phyloP scores from a whole-genome alignment of 805 yeast genomes.

The Nadsonia fulvescens region DNA sequence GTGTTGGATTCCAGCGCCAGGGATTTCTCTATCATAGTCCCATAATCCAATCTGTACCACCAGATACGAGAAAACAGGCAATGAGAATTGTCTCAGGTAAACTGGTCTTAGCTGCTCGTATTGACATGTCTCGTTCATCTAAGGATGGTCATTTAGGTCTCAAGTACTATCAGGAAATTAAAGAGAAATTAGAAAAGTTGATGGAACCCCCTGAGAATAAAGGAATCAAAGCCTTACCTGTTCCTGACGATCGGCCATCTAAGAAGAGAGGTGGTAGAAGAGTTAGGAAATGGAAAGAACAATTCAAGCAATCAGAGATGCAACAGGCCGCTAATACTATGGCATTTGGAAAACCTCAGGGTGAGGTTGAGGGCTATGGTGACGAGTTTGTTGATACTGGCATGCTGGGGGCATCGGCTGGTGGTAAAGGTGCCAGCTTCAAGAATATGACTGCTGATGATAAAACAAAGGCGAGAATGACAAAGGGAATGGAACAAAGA shows the following conservation, averaged over 20 bases:
- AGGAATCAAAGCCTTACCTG: conserved; percentile 45
- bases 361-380: conserved; percentile 46
- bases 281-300: conserved; percentile 62
- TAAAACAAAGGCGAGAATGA: conserved; percentile 38
- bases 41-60: conserved; percentile 39
- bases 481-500: conserved; percentile 41
- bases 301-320: conserved; percentile 62
- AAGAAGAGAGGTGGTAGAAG: conserved; percentile 78
- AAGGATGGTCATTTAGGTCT: conserved; percentile 37
- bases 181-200: conserved; percentile 47
- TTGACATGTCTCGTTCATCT: conserved; percentile 37
- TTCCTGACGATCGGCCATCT: conserved; percentile 58
- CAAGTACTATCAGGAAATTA: conserved; percentile 42
- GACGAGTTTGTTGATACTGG: conserved; percentile 37
- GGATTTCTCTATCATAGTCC: conserved; percentile 54
- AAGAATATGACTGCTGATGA: conserved; percentile 18
- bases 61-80: conserved; percentile 45
- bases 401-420: conserved; percentile 14
- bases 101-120: conserved; percentile 61
- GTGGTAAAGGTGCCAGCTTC: too few species aligned
- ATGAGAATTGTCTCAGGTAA: conserved; percentile 68
- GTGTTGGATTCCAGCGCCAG: conserved; percentile 27
- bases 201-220: conserved; percentile 58
- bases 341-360: conserved; percentile 65
- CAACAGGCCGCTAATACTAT: conserved; percentile 71